These are phyloP conservation scores for Naganishia friedmannii DNA, from an alignment of 768 basidiomycete genomes.

Conservation along the genomic window DNA sequence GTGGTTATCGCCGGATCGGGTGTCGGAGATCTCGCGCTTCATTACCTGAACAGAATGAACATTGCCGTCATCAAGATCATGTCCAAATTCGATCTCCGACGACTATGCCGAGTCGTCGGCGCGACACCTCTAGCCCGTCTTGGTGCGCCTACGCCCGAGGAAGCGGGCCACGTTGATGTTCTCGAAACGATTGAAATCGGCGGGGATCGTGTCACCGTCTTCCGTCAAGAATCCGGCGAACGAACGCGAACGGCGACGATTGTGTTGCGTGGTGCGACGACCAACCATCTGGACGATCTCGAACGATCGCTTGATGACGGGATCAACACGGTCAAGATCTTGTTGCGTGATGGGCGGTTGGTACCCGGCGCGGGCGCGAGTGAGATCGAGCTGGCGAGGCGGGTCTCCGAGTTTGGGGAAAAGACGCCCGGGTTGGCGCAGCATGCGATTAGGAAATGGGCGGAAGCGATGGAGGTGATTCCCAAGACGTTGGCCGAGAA, in stretches of 20 bases:
- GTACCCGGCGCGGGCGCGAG: conserved; percentile 92
- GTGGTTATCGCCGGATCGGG: conserved; percentile 89
- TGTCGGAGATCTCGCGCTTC: conserved; percentile 91
- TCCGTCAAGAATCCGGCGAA: conserved; percentile 81
- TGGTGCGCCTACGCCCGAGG: conserved; percentile 92
- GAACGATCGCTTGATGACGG: conserved; percentile 96
- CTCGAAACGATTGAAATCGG: conserved; percentile 96
- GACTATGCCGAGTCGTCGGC: conserved; percentile 89
- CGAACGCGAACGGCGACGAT: conserved; percentile 88
- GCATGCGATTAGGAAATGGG: conserved; percentile 87
- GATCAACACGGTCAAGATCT: conserved; percentile 87
- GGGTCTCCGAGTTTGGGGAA: conserved; percentile 80
- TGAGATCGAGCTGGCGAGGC: conserved; percentile 83
- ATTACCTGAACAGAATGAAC: conserved; percentile 89
- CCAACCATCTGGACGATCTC: conserved; percentile 89
- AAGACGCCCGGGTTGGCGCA: conserved; percentile 86
- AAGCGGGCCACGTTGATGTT: conserved; percentile 87
- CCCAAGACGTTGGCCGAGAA: conserved; percentile 93
- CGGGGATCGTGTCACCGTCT: conserved; percentile 94
- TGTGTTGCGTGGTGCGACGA: conserved; percentile 89
- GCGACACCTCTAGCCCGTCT: conserved; percentile 94
- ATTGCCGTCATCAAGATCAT: conserved; percentile 96
- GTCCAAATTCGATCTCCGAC: conserved; percentile 94
- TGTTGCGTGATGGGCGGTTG: conserved; percentile 83
- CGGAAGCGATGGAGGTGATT: conserved; percentile 83